Evolutionary conservation across 2,329 filamentous ascomycete species (phyloP).

Genomic region (Achaetomium macrosporum): DNA sequence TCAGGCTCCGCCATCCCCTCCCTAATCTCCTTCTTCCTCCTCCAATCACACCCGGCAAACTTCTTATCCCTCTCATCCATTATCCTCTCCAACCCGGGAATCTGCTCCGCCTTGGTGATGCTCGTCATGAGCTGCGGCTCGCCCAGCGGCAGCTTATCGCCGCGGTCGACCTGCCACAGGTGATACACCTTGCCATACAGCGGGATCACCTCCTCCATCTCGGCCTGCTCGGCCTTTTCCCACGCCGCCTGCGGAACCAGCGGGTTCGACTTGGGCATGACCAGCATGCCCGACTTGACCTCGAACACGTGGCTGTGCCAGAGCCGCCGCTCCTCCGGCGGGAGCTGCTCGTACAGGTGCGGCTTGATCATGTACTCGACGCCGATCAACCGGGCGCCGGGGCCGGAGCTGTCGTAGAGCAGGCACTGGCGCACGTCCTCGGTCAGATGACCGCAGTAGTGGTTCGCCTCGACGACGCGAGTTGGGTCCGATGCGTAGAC

Average conservation of each 20-base stretch:
- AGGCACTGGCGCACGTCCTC: conserved; percentile 77
- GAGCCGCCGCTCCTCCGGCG: conserved; percentile 60
- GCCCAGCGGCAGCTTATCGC: conserved; percentile 52
- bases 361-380: conserved; percentile 84
- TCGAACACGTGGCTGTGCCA: conserved; percentile 78
- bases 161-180: conserved; percentile 77
- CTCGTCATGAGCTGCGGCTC: conserved; percentile 51
- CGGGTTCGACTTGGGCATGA: conserved; percentile 58
- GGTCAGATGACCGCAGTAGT: conserved; percentile 76
- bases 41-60: conserved; percentile 40
- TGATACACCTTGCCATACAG: conserved; percentile 83
- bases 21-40: conserved; percentile 39
- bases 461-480: conserved; percentile 69
- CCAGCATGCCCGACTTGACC: conserved; percentile 72
- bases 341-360: conserved; percentile 60
- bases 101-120: conserved; percentile 43
- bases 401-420: conserved; percentile 66
- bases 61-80: conserved; percentile 41
- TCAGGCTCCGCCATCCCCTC: conserved; percentile 36
- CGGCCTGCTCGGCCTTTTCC: conserved; percentile 70
- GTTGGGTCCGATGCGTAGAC: conserved; percentile 68
- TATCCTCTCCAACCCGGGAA: conserved; percentile 38
- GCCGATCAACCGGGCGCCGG: conserved; percentile 68
- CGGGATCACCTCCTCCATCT: conserved; percentile 70
- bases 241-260: conserved; percentile 55